Evolutionary conservation across 192 early-diverging fungal genomes (phyloP).

Genomic region (Endogone sp.): DNA sequence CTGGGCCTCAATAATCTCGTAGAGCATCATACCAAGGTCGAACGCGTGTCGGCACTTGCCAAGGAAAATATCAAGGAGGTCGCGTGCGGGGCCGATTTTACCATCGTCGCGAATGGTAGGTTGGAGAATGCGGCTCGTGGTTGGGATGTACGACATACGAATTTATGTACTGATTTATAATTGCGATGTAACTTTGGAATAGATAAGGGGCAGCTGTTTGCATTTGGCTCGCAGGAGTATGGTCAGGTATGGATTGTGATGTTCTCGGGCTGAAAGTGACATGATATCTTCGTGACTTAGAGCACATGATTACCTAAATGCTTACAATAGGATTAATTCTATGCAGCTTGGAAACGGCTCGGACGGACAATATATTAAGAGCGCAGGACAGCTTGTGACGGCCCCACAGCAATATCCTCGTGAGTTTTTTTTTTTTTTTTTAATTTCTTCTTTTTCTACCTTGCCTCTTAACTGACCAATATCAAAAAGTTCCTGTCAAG

Average conservation of each 20-base stretch:
- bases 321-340: neutral
- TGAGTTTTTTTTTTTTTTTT: constrained; percentile 6
- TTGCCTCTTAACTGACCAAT: neutral
- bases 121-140: too few relatives aligned
- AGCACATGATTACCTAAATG: neutral
- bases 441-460: neutral
- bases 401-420: constrained; percentile 36
- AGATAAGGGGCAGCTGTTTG: constrained; percentile 41
- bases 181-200: neutral
- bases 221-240: constrained; percentile 48
- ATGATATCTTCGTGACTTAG: too few relatives aligned
- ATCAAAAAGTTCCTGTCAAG: constrained; percentile 22
- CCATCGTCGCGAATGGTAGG: constrained; percentile 29
- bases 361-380: constrained; percentile 38
- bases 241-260: constrained; percentile 29
- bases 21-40: constrained; percentile 23
- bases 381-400: constrained; percentile 33
- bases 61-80: constrained; percentile 33
- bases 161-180: neutral
- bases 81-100: constrained; percentile 45
- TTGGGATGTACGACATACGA: neutral
- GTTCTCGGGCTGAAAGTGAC: neutral
- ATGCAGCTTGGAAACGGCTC: constrained; percentile 42
- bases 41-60: constrained; percentile 26
- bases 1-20: constrained; percentile 29